Base-by-base conservation (phyloP, 169 alveolate genomes). In the Cardiosporidium cionae region DNA sequence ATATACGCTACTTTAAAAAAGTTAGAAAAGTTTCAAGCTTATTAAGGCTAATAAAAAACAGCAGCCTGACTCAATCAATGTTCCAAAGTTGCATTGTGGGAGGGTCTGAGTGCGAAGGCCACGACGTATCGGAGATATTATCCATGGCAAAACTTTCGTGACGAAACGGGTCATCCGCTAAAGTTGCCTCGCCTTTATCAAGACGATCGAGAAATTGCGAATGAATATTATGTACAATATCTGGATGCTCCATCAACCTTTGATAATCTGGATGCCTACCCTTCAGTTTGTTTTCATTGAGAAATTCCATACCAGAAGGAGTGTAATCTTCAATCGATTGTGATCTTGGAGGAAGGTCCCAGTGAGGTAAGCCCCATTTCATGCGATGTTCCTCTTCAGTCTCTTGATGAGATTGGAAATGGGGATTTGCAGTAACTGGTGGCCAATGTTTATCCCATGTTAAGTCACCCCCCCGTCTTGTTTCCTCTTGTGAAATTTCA, bases 401-500 rank as follows among this genome's bases (percentile, higher is more conserved):
- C 71, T 33, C 23, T 64, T 69, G 44, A 58, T 7, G 84, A 72
- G 23, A 53, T 78, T 28, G 76, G 65, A 32, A 72, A n/a, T 9
- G 5, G 27, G 54, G 76, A 29, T 6, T 66, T 74, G 29, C 64
- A 68, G 54, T 62, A 65, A 31, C 65, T 29, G 3, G 68, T 23
- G 5, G 73, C 74, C 70, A 80, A 73, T 58, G 82, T 52, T 69
- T 71, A 6, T 81, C 80, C 7, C 63, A 73, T 0, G 65, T 29
- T 23, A 68, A 28, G 7, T 74, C 74, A 29, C 79, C 73, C 3
- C 87, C 87, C 28, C 72, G 67, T 16, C 87, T 53, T 31, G 72
- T 52, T 29, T 76, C 73, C 73, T 81, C 87, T 23, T 66, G 52
- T 9, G 87, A 83, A 73, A 81, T 81, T n/a, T 81, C 87, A 83